Evolutionary conservation across 2,329 filamentous ascomycete genomes (phyloP).

Genomic region (Arthrobotrys musiformis): DNA sequence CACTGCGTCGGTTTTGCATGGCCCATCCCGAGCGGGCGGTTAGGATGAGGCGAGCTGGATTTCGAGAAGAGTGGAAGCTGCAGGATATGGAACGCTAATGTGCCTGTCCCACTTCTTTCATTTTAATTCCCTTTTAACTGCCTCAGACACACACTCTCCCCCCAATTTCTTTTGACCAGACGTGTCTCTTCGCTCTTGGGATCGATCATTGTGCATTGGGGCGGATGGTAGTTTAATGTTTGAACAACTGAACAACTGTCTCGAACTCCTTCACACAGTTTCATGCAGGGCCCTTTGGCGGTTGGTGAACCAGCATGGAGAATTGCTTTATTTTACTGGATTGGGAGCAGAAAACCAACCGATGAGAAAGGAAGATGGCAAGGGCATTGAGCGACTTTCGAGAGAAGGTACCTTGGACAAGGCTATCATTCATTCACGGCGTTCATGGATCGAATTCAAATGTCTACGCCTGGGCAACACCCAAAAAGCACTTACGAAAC

Average conservation of each 20-base stretch:
- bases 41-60: slow-evolving; percentile 32
- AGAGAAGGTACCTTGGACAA: slow-evolving; percentile 5
- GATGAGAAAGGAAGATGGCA: background rate
- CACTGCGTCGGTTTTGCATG: slow-evolving; percentile 35
- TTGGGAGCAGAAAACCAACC: slow-evolving; percentile 17
- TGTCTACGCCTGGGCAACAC: background rate
- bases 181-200: background rate
- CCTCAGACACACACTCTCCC: slow-evolving; percentile 4
- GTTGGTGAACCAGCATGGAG: slow-evolving; percentile 20
- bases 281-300: slow-evolving; percentile 2
- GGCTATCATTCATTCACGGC: slow-evolving; percentile 9
- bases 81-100: slow-evolving; percentile 41
- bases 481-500: background rate
- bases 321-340: slow-evolving; percentile 1
- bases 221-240: background rate
- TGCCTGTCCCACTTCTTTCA: slow-evolving; percentile 30
- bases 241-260: slow-evolving; percentile 11
- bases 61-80: slow-evolving; percentile 25
- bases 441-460: slow-evolving; percentile 2
- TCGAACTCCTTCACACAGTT: slow-evolving; percentile 5
- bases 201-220: background rate
- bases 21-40: slow-evolving; percentile 38
- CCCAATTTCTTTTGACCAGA: background rate
- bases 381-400: background rate
- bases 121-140: slow-evolving; percentile 23